phyloP scores from a whole-genome alignment of 345 rosid genomes.

The Syzygium grande region DNA sequence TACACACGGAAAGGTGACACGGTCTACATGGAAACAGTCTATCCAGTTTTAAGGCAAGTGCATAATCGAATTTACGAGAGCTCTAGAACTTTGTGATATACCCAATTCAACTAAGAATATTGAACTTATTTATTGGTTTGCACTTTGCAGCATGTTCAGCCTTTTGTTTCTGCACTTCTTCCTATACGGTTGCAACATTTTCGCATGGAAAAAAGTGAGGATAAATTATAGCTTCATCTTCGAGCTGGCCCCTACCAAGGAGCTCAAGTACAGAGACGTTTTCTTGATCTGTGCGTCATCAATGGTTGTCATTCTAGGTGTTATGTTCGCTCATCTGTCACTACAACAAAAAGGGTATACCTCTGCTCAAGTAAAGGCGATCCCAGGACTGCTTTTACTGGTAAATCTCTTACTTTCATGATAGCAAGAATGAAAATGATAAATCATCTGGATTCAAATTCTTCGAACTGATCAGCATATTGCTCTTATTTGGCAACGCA shows the following conservation, averaged over 20 bases:
- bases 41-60: slow-evolving; percentile 92
- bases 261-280: slow-evolving; percentile 83
- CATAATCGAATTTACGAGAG: not conserved
- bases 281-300: slow-evolving; percentile 77
- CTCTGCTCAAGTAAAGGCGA: slow-evolving; percentile 68
- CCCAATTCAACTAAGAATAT: not conserved
- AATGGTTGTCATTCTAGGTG: slow-evolving; percentile 70
- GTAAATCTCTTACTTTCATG: slow-evolving; percentile 21
- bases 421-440: not conserved
- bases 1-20: slow-evolving; percentile 55
- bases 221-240: slow-evolving; percentile 92
- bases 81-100: not conserved
- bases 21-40: slow-evolving; percentile 91
- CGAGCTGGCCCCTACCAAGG: slow-evolving; percentile 71
- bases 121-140: not conserved
- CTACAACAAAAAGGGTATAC: slow-evolving; percentile 72
- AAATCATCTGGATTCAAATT: not conserved
- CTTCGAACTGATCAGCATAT: not conserved
- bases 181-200: slow-evolving; percentile 92
- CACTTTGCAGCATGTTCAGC: slow-evolving; percentile 86
- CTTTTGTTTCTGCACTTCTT: slow-evolving; percentile 79
- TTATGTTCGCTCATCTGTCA: slow-evolving; percentile 75
- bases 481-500: slow-evolving; percentile 13
- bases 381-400: slow-evolving; percentile 74
- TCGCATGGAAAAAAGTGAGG: slow-evolving; percentile 85